Evolutionary conservation across 208 protist species (phyloP).

Genomic region (Novymonas esmeraldas): DNA sequence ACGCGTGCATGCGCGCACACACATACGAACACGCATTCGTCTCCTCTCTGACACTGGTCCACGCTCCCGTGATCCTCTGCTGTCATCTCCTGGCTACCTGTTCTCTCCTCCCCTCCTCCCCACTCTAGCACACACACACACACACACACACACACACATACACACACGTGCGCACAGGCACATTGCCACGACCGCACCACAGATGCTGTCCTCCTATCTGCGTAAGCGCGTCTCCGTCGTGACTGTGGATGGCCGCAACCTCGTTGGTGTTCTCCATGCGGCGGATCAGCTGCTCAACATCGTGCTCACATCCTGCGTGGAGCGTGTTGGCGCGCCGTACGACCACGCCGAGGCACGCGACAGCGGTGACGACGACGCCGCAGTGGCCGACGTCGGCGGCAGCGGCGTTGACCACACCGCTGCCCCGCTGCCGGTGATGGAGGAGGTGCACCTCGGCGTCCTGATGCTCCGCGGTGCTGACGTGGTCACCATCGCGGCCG

Average conservation of each 20-base stretch:
- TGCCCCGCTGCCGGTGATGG: slow-evolving; percentile 19
- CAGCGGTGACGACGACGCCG: not conserved
- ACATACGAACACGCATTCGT: not conserved
- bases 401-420: not conserved
- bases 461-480: slow-evolving; percentile 77
- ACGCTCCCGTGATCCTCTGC: not conserved
- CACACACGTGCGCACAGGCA: not conserved
- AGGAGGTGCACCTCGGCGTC: slow-evolving; percentile 63
- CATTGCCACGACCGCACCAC: not conserved
- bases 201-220: slow-evolving; percentile 72
- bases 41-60: not conserved
- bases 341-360: slow-evolving; percentile 29
- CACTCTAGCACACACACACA: not conserved
- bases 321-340: slow-evolving; percentile 59
- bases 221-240: slow-evolving; percentile 80
- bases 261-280: slow-evolving; percentile 77
- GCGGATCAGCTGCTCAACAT: slow-evolving; percentile 87
- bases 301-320: slow-evolving; percentile 67
- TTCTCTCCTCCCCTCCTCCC: not conserved
- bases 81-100: not conserved
- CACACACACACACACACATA: not conserved
- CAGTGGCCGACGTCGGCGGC: not conserved
- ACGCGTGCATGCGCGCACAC: too few relatives aligned
- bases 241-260: slow-evolving; percentile 76
- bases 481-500: slow-evolving; percentile 63